Evolutionary conservation across 2,329 filamentous ascomycete genomes (phyloP).

Genomic region (Waltergamsia citrina): DNA sequence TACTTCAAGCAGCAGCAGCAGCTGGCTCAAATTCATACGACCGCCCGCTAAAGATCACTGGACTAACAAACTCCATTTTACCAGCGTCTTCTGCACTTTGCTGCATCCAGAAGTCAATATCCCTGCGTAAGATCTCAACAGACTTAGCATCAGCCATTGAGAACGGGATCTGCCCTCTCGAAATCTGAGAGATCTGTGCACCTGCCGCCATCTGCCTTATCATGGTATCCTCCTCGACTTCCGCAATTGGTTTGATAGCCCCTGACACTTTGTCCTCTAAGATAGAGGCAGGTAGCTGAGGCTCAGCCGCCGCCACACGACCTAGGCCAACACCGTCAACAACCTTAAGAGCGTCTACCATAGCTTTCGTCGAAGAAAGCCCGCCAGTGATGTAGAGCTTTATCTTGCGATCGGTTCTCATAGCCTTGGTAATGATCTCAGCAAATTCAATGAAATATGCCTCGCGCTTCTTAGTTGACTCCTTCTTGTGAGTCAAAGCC

Average conservation of each 20-base stretch:
- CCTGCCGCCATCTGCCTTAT: background rate
- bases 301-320: conserved; percentile 21
- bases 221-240: conserved; percentile 8
- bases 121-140: conserved; percentile 10
- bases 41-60: too few species aligned
- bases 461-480: conserved; percentile 45
- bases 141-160: conserved; percentile 11
- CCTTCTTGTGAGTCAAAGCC: conserved; percentile 39
- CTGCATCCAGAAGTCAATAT: conserved; percentile 12
- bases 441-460: conserved; percentile 54
- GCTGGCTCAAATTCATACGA: too few species aligned
- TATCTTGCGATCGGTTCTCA: conserved; percentile 29
- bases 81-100: conserved; percentile 13
- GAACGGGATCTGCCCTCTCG: conserved; percentile 15
- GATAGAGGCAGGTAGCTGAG: conserved; percentile 17
- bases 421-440: conserved; percentile 33
- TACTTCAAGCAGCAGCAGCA: too few species aligned
- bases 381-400: conserved; percentile 51
- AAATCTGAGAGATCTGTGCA: conserved; percentile 11
- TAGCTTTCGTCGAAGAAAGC: conserved; percentile 41
- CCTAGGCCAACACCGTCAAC: conserved; percentile 53
- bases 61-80: conserved; percentile 12
- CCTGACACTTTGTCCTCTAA: conserved; percentile 11
- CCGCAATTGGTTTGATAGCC: conserved; percentile 8
- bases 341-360: conserved; percentile 46